phyloP scores from a whole-genome alignment of 805 yeast species.

The Kodamaea hsintzibuensis region DNA sequence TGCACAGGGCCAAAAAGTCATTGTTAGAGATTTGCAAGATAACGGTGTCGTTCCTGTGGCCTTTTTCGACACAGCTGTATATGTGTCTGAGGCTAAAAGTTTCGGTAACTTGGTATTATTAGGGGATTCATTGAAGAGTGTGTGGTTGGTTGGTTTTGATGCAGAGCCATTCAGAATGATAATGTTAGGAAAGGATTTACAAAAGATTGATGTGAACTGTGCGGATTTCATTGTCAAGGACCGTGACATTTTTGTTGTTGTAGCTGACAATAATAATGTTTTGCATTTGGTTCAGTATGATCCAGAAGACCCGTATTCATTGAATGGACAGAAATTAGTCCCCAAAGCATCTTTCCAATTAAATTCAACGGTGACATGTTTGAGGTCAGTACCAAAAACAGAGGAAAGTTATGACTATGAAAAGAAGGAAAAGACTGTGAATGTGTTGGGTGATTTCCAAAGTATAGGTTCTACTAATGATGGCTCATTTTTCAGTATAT shows the following conservation, averaged over 20 bases:
- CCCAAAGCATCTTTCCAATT: constrained; percentile 69
- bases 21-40: constrained; percentile 82
- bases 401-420: constrained; percentile 32
- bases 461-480: constrained; percentile 73
- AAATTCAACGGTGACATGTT: constrained; percentile 59
- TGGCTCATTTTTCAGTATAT: constrained; percentile 73
- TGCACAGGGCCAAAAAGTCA: constrained; percentile 81
- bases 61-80: constrained; percentile 82
- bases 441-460: constrained; percentile 45
- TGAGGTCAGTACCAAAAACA: constrained; percentile 46
- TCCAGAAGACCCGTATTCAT: constrained; percentile 85
- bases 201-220: constrained; percentile 59
- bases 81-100: constrained; percentile 75
- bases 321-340: constrained; percentile 75
- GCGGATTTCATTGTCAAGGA: constrained; percentile 78
- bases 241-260: constrained; percentile 63
- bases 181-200: constrained; percentile 70
- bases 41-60: constrained; percentile 94
- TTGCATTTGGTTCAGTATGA: constrained; percentile 81
- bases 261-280: constrained; percentile 66
- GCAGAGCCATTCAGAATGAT: constrained; percentile 93
- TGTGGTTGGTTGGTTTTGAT: constrained; percentile 85
- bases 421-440: constrained; percentile 22
- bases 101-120: constrained; percentile 78
- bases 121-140: constrained; percentile 77